These are phyloP conservation scores for Dothideomycetes sp. DNA, from an alignment of 2,329 filamentous ascomycete species.

Conservation along the genomic window DNA sequence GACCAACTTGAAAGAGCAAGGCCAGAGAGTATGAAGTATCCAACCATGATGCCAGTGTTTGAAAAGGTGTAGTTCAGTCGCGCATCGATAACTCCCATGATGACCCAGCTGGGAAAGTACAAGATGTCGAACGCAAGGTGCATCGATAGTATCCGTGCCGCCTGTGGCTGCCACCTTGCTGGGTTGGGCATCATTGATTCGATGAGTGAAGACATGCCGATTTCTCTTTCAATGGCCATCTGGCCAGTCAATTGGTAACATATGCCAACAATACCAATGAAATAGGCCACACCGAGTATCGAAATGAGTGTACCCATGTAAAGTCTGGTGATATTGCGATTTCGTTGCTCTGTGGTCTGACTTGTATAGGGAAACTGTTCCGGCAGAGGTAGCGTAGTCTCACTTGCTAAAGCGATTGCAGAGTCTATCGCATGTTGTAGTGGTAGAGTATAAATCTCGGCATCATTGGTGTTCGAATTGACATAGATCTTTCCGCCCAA, in stretches of 20 bases:
- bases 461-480: conserved; percentile 56
- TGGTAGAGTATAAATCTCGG: conserved; percentile 66
- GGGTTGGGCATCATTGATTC: conserved; percentile 84
- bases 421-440: conserved; percentile 68
- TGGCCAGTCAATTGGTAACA: conserved; percentile 81
- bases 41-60: conserved; percentile 32
- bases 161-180: conserved; percentile 64
- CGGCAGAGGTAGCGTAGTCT: conserved; percentile 26
- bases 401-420: conserved; percentile 52
- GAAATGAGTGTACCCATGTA: conserved; percentile 68
- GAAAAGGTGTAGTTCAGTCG: conserved; percentile 39
- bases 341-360: conserved; percentile 55
- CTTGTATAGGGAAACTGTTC: conserved; percentile 70
- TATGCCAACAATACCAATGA: conserved; percentile 69
- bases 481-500: conserved; percentile 57
- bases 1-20: conserved; percentile 70
- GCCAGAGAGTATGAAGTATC: conserved; percentile 65
- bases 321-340: conserved; percentile 50
- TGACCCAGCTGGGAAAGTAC: conserved; percentile 73
- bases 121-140: conserved; percentile 71
- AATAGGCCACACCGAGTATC: conserved; percentile 67
- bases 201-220: conserved; percentile 77
- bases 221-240: conserved; percentile 74
- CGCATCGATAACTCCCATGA: conserved; percentile 61
- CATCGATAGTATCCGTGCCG: conserved; percentile 64